Evolutionary conservation across 306 rosid genomes (phyloP), one percentile per base, ranked within the genome.

Genomic region (Sindora glabra): DNA sequence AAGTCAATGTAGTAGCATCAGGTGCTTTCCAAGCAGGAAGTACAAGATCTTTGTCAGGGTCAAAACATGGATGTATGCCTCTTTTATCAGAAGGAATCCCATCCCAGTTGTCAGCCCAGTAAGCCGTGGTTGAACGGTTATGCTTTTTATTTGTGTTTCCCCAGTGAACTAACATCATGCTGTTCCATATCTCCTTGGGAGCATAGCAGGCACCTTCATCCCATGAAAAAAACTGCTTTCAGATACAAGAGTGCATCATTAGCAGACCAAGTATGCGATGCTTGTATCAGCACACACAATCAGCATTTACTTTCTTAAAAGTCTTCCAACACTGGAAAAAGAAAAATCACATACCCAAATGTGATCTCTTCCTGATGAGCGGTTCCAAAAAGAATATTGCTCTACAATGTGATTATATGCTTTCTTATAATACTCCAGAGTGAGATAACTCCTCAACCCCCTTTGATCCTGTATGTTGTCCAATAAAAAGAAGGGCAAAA

Each of bases 151-250:
- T 92, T 55, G 96, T 89, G 77, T 92, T 92, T 67, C 99, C 99
- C 99, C 99, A 92, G 72, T 92, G 99, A 62, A 86, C 96, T 79
- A 92, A 68, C 99, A 92, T 89, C 89, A 83, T 88, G 79, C 99
- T 92, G 75, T 69, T 80, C 96, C 99, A 88, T 79, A 92, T 92
- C 81, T 92, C 99, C 83, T 92, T 92, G 9, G 99, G 99, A 51
- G 99, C 96, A 84, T 89, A 92, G 83, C 99, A 92, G 66, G 99
- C 96, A 70, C 99, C 96, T 83, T 92, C 99, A 77, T 92, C 99
- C 99, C 99, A 92, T 49, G 99, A 81, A 78, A 88, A 92, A 52
- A 69, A 92, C 99, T 92, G 99, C 74, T 81, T 64, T 86, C 79
- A 74, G 61, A 70, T 34, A 65, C 38, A 76, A 65, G 75, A 62